Conservation (phyloP, 352 stramenopile species). For the Phytophthora chlamydospora region DNA sequence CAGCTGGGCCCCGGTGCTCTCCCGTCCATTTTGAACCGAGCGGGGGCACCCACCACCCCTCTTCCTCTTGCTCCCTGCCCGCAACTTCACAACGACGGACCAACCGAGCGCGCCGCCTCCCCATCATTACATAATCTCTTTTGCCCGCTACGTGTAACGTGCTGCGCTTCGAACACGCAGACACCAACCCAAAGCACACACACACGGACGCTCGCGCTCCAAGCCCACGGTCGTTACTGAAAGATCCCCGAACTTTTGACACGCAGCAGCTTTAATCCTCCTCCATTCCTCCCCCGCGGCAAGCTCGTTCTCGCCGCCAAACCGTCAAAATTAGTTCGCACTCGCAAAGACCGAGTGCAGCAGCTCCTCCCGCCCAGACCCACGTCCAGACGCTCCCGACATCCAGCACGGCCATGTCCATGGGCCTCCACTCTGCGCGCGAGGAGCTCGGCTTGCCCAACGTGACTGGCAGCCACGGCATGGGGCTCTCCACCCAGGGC, state of each 20-base stretch:
- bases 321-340: conserved; percentile 39
- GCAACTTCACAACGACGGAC: conserved; percentile 38
- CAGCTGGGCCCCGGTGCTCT: conserved; percentile 46
- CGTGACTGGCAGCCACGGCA: conserved; percentile 43
- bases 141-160: conserved; percentile 52
- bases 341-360: conserved; percentile 41
- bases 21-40: conserved; percentile 21
- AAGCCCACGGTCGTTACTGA: conserved; percentile 11
- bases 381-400: conserved; percentile 8
- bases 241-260: conserved; percentile 27
- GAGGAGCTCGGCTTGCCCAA: conserved; percentile 74
- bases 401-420: conserved; percentile 55
- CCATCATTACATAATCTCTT: conserved; percentile 86
- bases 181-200: conserved; percentile 5
- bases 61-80: conserved; percentile 10
- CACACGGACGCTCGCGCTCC: conserved; percentile 4
- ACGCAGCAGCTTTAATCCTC: conserved; percentile 12
- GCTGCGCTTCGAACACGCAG: conserved; percentile 26
- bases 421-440: conserved; percentile 73
- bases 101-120: conserved; percentile 30
- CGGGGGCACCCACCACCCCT: conserved; percentile 20
- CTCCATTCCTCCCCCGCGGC: conserved; percentile 9
- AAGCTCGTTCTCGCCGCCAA: conserved; percentile 14
- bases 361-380: conserved; percentile 20
- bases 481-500: conserved; percentile 31